Conservation (phyloP, 108 stramenopile genomes). For the Cyclotella choctawhatcheeana region DNA sequence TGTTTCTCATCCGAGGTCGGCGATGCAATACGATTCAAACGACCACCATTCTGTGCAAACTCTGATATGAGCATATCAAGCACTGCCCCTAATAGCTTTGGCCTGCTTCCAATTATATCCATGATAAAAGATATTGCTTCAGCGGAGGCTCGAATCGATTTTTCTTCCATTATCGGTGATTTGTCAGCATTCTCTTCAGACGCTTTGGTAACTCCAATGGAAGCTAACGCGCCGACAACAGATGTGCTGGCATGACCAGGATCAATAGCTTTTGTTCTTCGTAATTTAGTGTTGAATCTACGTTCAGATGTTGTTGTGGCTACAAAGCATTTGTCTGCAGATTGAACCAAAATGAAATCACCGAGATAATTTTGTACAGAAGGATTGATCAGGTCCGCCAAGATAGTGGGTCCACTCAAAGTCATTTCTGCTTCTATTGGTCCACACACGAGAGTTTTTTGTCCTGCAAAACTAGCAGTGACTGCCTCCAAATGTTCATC, state of each 20-base stretch:
- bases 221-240: slow-evolving; percentile 16
- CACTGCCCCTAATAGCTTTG: slow-evolving; percentile 73
- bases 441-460: slow-evolving; percentile 14
- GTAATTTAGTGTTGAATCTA: slow-evolving; percentile 61
- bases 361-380: slow-evolving; percentile 60
- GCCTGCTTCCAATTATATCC: slow-evolving; percentile 69
- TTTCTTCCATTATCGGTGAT: slow-evolving; percentile 11
- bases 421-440: slow-evolving; percentile 49
- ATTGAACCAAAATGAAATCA: slow-evolving; percentile 49
- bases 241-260: slow-evolving; percentile 15
- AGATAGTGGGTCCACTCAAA: slow-evolving; percentile 63
- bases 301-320: slow-evolving; percentile 59
- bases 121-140: slow-evolving; percentile 44
- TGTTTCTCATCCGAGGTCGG: slow-evolving; percentile 19
- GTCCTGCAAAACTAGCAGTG: slow-evolving; percentile 8
- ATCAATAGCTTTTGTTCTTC: slow-evolving; percentile 56
- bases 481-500: slow-evolving; percentile 53
- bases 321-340: slow-evolving; percentile 75
- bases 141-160: slow-evolving; percentile 36
- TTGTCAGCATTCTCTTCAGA: slow-evolving; percentile 8
- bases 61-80: slow-evolving; percentile 81
- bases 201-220: slow-evolving; percentile 22
- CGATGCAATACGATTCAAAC: slow-evolving; percentile 16
- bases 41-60: slow-evolving; percentile 56
- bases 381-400: slow-evolving; percentile 71